Conservation (phyloP, 2,329 filamentous ascomycete genomes). For the Chaetomium sp. region DNA sequence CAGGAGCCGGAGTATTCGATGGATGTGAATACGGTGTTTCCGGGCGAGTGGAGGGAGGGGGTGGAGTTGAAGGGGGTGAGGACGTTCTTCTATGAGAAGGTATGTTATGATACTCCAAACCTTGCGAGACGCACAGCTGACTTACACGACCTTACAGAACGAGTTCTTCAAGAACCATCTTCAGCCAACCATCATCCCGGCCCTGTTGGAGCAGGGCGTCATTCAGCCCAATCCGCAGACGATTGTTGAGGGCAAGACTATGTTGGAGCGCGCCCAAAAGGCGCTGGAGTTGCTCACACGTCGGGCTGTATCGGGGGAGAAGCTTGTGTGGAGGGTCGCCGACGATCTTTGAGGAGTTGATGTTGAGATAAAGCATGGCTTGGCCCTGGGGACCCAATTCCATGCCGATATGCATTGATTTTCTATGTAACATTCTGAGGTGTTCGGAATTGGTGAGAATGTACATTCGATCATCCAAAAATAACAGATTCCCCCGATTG, state of each 20-base stretch:
- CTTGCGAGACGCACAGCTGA: not conserved
- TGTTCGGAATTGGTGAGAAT: too few species aligned
- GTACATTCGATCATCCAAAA: too few species aligned
- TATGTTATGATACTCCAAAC: slow-evolving; percentile 25
- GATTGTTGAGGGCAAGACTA: slow-evolving; percentile 37
- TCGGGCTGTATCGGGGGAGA: slow-evolving; percentile 25
- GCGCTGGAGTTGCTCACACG: slow-evolving; percentile 23
- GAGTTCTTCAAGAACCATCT: slow-evolving; percentile 48
- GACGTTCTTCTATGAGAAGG: slow-evolving; percentile 47
- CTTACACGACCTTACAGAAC: slow-evolving; percentile 35
- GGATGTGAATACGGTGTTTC: slow-evolving; percentile 38
- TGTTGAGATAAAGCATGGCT: not conserved
- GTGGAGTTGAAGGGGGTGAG: slow-evolving; percentile 48
- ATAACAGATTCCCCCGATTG: too few species aligned
- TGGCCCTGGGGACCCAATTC: too few species aligned
- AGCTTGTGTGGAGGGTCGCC: slow-evolving; percentile 26
- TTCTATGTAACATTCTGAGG: too few species aligned
- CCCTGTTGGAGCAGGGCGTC: slow-evolving; percentile 35
- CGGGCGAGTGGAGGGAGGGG: slow-evolving; percentile 43
- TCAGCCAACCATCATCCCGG: slow-evolving; percentile 48
- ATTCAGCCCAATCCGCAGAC: slow-evolving; percentile 37
- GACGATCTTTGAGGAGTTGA: slow-evolving; percentile 13
- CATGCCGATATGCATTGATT: too few species aligned
- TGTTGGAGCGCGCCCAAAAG: slow-evolving; percentile 32
- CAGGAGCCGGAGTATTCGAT: slow-evolving; percentile 47